Evolutionary conservation across 2,329 filamentous ascomycete genomes (phyloP).

Genomic region (Colletotrichum coccodes): DNA sequence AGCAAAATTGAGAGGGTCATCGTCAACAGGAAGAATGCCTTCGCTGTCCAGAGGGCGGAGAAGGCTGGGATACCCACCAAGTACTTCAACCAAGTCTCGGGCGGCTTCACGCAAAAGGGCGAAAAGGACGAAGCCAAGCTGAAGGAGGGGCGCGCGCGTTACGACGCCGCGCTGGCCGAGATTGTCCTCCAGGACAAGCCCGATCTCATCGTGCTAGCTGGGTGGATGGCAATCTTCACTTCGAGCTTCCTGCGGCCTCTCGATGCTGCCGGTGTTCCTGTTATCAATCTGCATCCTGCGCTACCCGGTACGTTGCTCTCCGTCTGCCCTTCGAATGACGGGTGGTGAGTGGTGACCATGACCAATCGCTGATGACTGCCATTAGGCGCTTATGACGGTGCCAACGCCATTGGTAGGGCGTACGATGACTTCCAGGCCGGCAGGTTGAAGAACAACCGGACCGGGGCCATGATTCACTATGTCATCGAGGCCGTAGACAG

Average conservation of each 20-base stretch:
- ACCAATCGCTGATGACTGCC: neutral
- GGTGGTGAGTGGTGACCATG: neutral
- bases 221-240: conserved; percentile 88
- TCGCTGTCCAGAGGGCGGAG: conserved; percentile 50
- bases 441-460: conserved; percentile 73
- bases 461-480: conserved; percentile 91
- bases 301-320: conserved; percentile 61
- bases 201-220: conserved; percentile 82
- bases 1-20: conserved; percentile 57
- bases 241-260: conserved; percentile 76
- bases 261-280: conserved; percentile 66
- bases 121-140: conserved; percentile 68
- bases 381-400: conserved; percentile 78
- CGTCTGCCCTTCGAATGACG: conserved; percentile 36
- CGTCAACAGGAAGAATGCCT: conserved; percentile 60
- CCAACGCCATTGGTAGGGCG: conserved; percentile 80
- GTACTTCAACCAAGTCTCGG: conserved; percentile 84
- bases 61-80: conserved; percentile 74
- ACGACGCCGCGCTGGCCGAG: conserved; percentile 79
- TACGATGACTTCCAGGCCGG: conserved; percentile 75
- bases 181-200: conserved; percentile 74
- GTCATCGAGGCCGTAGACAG: conserved; percentile 84
- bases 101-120: conserved; percentile 69
- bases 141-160: conserved; percentile 69
- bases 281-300: conserved; percentile 88